Conservation (phyloP, 345 rosid genomes). For the Turritis glabra region DNA sequence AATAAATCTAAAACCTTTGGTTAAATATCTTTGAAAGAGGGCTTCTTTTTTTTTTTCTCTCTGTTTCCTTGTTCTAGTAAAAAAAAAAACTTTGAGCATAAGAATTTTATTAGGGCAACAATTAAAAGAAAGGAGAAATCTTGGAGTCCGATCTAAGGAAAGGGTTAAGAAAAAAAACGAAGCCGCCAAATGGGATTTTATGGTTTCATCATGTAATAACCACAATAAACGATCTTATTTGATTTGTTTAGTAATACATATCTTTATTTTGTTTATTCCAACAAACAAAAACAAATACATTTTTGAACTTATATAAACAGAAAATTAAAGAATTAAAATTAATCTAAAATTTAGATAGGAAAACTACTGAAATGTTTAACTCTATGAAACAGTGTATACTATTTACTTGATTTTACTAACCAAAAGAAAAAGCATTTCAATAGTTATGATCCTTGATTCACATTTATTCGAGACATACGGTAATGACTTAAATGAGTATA, state of each 20-base stretch:
- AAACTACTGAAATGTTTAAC: background rate
- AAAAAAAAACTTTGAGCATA: background rate
- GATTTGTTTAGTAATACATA: no score
- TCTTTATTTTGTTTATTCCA: no score
- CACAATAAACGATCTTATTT: background rate
- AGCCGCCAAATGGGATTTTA: conserved; percentile 10
- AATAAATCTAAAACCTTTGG: conserved; percentile 12
- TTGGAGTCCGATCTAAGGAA: conserved; percentile 34
- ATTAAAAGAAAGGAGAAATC: conserved; percentile 13
- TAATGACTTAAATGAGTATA: no score
- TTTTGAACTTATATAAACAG: background rate
- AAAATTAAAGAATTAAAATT: no score
- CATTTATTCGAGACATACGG: background rate
- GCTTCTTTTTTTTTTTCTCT: no score
- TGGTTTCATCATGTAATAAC: background rate
- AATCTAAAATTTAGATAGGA: no score
- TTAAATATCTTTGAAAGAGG: conserved; percentile 17
- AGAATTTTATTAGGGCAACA: conserved; percentile 16
- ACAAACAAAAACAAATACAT: no score
- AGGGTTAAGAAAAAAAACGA: background rate
- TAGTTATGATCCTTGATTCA: background rate
- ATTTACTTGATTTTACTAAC: background rate
- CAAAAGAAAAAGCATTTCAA: background rate
- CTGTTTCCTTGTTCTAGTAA: background rate
- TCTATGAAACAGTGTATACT: background rate